These are phyloP conservation scores for Malus hybrid DNA, from an alignment of 331 rosid genomes.

Conservation along the genomic window DNA sequence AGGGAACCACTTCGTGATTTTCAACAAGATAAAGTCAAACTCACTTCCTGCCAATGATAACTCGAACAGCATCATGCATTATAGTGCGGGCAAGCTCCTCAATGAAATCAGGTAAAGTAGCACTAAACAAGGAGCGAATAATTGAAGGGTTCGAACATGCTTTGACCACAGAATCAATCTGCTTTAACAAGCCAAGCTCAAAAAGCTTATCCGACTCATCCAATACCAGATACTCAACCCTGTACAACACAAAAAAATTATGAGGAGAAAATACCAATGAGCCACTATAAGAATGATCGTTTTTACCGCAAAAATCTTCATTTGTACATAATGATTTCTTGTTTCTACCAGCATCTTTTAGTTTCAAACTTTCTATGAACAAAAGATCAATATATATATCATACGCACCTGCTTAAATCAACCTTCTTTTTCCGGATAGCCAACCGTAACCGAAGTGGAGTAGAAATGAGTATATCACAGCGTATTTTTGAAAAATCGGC, in stretches of 20 bases:
- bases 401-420: constrained; percentile 60
- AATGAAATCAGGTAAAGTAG: constrained; percentile 90
- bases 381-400: not conserved
- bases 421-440: constrained; percentile 57
- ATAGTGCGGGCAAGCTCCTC: constrained; percentile 89
- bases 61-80: constrained; percentile 96
- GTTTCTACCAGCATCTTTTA: not conserved
- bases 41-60: constrained; percentile 92
- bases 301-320: not conserved
- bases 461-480: constrained; percentile 81
- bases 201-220: constrained; percentile 98
- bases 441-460: constrained; percentile 70
- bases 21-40: constrained; percentile 19
- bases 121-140: constrained; percentile 79
- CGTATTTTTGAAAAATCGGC: constrained; percentile 60
- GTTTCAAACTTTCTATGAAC: not conserved
- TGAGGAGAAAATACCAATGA: not conserved
- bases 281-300: not conserved
- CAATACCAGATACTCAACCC: constrained; percentile 83
- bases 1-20: constrained; percentile 3
- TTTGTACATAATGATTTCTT: not conserved
- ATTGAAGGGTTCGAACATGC: constrained; percentile 94
- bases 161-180: constrained; percentile 72
- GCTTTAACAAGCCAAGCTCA: constrained; percentile 74
- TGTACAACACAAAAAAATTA: constrained; percentile 25